Evolutionary conservation across 139 green algal genomes (phyloP).

Genomic region (Chlorella sp.): DNA sequence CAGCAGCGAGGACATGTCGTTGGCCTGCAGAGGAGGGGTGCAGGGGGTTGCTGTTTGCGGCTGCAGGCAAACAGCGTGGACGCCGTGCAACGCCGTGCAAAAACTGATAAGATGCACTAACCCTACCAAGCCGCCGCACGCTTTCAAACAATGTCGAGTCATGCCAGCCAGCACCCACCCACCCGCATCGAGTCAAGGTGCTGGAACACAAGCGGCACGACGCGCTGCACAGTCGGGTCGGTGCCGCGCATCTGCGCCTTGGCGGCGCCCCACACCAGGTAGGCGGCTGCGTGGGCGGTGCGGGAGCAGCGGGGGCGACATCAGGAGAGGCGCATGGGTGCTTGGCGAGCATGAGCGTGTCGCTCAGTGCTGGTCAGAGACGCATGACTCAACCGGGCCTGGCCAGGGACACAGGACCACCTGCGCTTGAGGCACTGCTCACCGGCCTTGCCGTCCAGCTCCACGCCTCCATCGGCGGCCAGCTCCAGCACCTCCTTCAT

Average conservation of each 20-base stretch:
- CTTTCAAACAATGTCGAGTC: background rate
- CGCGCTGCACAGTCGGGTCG: background rate
- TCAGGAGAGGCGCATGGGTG: background rate
- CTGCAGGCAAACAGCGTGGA: background rate
- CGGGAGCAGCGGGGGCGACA: background rate
- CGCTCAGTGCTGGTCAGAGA: too few species aligned
- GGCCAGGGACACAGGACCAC: too few species aligned
- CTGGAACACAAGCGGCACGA: background rate
- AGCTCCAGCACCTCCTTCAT: background rate
- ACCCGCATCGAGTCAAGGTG: background rate
- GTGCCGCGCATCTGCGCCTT: background rate
- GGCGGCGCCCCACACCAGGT: slow-evolving; percentile 4
- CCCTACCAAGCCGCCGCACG: background rate
- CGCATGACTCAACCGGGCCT: too few species aligned
- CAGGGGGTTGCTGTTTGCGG: background rate
- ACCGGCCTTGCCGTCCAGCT: slow-evolving; percentile 7
- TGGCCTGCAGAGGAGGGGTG: background rate
- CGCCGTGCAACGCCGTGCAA: too few species aligned
- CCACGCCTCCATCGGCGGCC: background rate
- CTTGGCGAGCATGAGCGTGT: too few species aligned
- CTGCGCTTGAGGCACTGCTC: background rate
- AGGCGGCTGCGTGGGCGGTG: background rate
- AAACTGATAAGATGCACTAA: too few species aligned
- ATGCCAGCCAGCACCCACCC: background rate
- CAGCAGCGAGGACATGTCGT: background rate